Conservation (phyloP, 1,284 basidiomycete genomes). For the Ganoderma multipileum region DNA sequence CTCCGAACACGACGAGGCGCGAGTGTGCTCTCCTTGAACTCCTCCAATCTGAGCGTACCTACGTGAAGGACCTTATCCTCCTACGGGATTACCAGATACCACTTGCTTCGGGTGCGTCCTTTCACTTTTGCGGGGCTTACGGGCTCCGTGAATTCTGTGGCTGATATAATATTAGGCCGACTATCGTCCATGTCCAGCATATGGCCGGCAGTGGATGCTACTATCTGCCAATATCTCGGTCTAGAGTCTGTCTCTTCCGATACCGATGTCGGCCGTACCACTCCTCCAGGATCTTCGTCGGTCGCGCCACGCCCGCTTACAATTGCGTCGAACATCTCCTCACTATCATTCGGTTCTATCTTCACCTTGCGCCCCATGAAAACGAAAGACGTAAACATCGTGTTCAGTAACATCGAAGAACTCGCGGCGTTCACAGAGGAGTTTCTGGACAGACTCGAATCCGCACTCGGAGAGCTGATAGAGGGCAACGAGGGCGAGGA, state of each 20-base stretch:
- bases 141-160: too few relatives aligned
- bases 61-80: slow-evolving; percentile 87
- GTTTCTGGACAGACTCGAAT: slow-evolving; percentile 64
- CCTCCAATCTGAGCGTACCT: slow-evolving; percentile 84
- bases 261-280: slow-evolving; percentile 27
- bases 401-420: slow-evolving; percentile 84
- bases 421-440: slow-evolving; percentile 76
- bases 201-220: not conserved
- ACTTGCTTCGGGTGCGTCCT: slow-evolving; percentile 64
- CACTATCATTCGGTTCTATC: slow-evolving; percentile 43
- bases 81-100: slow-evolving; percentile 87
- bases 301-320: slow-evolving; percentile 57
- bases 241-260: slow-evolving; percentile 41
- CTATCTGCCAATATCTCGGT: slow-evolving; percentile 5
- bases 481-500: slow-evolving; percentile 70
- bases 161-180: not conserved
- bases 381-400: slow-evolving; percentile 70
- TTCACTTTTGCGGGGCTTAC: not conserved
- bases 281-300: slow-evolving; percentile 44
- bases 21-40: slow-evolving; percentile 87
- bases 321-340: slow-evolving; percentile 62
- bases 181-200: not conserved
- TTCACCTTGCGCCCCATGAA: slow-evolving; percentile 60
- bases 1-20: slow-evolving; percentile 67
- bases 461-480: slow-evolving; percentile 46